Evolutionary conservation across 2,329 filamentous ascomycete species (phyloP), one percentile per base, ranked within the genome.

Genomic region (Elsinoe necatrix): DNA sequence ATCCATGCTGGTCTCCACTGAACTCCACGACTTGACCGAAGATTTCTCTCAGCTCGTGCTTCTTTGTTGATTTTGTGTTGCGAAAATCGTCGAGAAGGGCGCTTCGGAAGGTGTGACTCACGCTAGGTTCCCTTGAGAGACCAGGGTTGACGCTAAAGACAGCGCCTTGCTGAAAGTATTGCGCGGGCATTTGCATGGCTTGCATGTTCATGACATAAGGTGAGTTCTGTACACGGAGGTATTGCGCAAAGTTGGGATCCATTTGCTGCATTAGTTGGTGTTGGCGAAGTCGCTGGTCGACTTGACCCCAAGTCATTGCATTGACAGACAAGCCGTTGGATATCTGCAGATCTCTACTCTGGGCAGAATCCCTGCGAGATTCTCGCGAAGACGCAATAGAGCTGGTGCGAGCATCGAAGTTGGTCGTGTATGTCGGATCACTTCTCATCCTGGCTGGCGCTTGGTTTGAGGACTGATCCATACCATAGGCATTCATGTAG

Each of bases 1-100:
- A 98, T 1, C 91, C 93, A 64, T 95, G 86, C 69, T 97, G 93
- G 67, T 98, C 93, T 14, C 93, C 92, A 64, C 89, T 91, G 70
- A 97, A 97, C 67, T 96, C 92, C 0, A 95, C 90, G 35, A 97
- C 82, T 66, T 95, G 83, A 56, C 81, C 81, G 67, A 88, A 92
- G 42, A 97, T 92, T 61, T 95, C 88, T 73, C 88, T 91, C 8
- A 98, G 77, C 64, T 95, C 90, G 65, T 84, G 95, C 16, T 83
- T 81, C 69, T 81, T 83, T 69, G 79, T 89, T 0, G 80, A 81
- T 69, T 90, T 95, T 62, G 84, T 87, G 9, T 79, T 77, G 41
- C 87, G 83, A 71, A 95, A 96, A 27, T 95, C 88, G 60, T 91
- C 85, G 1, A 96, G 76, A 7, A 91, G 72, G 12, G 77, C 73